A percentile compares a stretch with the other conserved stretches of the same genome.
These are phyloP conservation scores for Kwoniella sp. DNA, from an alignment of 768 basidiomycete species.

Conservation along the genomic window DNA sequence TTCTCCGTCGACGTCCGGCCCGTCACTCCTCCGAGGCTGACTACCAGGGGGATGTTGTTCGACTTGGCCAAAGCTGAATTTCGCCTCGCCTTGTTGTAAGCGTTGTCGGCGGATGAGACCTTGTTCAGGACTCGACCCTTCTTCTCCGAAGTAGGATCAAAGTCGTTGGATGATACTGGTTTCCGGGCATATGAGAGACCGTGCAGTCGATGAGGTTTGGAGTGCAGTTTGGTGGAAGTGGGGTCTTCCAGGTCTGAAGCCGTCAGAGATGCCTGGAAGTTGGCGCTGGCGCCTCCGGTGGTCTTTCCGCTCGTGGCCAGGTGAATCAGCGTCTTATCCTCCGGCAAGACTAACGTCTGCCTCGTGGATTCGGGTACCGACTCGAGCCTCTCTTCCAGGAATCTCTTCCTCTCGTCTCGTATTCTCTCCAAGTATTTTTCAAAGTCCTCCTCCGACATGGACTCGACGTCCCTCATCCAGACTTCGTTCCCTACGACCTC, in stretches of 20 bases:
- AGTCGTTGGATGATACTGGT: conserved; percentile 13
- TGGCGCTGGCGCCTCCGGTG: not conserved
- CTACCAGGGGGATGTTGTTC: conserved; percentile 14
- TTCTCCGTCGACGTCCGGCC: conserved; percentile 4
- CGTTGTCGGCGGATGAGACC: conserved; percentile 4
- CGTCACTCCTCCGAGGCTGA: conserved; percentile 22
- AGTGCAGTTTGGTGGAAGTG: conserved; percentile 14
- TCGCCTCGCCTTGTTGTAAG: not conserved
- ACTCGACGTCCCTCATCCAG: conserved; percentile 42
- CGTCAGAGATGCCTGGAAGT: conserved; percentile 25
- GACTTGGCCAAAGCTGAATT: not conserved
- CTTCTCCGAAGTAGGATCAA: not conserved
- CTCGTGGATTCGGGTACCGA: conserved; percentile 1
- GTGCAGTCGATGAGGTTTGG: conserved; percentile 18
- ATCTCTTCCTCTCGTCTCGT: conserved; percentile 19
- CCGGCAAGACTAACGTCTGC: not conserved
- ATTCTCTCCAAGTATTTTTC: conserved; percentile 32
- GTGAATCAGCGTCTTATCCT: conserved; percentile 24
- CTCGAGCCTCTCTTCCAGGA: conserved; percentile 4
- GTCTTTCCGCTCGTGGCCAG: conserved; percentile 13
- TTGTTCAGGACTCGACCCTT: conserved; percentile 26
- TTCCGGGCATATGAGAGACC: conserved; percentile 21
- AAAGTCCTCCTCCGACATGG: conserved; percentile 37
- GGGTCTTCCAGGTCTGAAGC: conserved; percentile 1
- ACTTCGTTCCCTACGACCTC: conserved; percentile 63